Percentiles rank a stretch among this genome's conserved stretches.
phyloP scores from a whole-genome alignment of 495 filamentous ascomycete genomes.

The Sphaerosporella brunnea region DNA sequence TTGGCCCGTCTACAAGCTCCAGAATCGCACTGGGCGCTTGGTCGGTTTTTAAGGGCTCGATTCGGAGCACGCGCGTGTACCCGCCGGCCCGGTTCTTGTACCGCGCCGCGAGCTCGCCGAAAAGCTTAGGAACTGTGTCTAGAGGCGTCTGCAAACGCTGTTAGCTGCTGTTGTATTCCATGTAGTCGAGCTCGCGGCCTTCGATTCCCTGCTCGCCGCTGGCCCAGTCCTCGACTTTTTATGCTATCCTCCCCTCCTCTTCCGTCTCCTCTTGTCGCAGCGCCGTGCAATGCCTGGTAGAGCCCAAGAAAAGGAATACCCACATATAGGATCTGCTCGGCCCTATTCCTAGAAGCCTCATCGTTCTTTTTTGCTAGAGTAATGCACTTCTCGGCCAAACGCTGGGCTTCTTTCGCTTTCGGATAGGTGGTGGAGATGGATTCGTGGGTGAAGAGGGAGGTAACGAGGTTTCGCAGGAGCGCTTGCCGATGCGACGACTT shows the following conservation, averaged over 20 bases:
- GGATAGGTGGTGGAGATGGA: conserved; percentile 83
- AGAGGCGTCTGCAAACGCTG: conserved; percentile 39
- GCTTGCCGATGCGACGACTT: conserved; percentile 73
- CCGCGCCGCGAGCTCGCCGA: conserved; percentile 60
- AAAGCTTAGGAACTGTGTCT: conserved; percentile 64
- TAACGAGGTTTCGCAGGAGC: conserved; percentile 87
- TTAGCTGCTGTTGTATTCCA: too few species aligned
- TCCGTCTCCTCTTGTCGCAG: background rate
- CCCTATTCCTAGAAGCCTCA: conserved; percentile 48
- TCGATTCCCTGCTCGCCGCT: too few species aligned
- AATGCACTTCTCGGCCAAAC: conserved; percentile 80
- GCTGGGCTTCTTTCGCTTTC: conserved; percentile 93
- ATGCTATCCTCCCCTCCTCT: too few species aligned
- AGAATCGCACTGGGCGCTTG: conserved; percentile 78
- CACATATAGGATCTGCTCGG: conserved; percentile 67
- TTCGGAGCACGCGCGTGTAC: conserved; percentile 82
- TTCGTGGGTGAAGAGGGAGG: conserved; percentile 84
- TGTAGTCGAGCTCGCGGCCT: too few species aligned
- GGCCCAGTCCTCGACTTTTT: too few species aligned
- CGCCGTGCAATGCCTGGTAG: background rate
- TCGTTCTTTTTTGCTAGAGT: conserved; percentile 84
- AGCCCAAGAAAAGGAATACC: conserved; percentile 28
- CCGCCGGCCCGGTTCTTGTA: conserved; percentile 72
- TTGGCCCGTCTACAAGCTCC: conserved; percentile 90
- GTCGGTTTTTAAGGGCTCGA: conserved; percentile 54